These are phyloP conservation scores for Aspergillus bombycis DNA, from an alignment of 2,329 filamentous ascomycete species.

Conservation along the genomic window DNA sequence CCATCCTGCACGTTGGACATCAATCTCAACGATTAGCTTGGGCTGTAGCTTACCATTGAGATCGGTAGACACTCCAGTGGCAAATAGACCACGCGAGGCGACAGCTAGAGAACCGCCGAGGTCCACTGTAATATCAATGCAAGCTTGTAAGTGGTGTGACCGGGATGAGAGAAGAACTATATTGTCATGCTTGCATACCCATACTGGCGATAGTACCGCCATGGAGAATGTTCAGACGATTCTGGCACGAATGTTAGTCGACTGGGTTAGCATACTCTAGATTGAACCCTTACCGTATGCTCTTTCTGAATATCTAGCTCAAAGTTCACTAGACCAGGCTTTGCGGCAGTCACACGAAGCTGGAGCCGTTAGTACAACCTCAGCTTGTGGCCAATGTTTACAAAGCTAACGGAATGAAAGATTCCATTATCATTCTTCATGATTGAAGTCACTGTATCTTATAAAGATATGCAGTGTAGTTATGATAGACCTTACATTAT, in stretches of 20 bases:
- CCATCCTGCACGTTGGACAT: neutral
- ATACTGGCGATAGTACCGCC: constrained; percentile 68
- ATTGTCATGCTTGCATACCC: constrained; percentile 37
- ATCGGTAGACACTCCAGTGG: constrained; percentile 69
- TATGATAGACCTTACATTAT: constrained; percentile 40
- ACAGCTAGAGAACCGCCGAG: constrained; percentile 68
- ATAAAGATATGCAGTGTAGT: neutral
- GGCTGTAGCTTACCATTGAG: constrained; percentile 53
- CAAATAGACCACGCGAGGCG: constrained; percentile 65
- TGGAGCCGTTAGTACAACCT: constrained; percentile 31
- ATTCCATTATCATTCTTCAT: neutral
- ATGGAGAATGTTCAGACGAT: constrained; percentile 67
- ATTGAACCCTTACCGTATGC: constrained; percentile 58
- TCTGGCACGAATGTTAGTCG: constrained; percentile 46
- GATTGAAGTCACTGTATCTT: neutral
- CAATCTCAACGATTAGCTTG: neutral
- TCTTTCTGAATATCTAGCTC: constrained; percentile 67
- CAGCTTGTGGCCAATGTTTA: constrained; percentile 1
- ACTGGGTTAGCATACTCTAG: neutral
- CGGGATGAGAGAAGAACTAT: neutral
- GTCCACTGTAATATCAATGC: constrained; percentile 52
- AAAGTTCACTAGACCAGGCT: constrained; percentile 65
- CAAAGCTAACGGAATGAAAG: neutral
- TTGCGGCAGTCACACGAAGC: constrained; percentile 64
- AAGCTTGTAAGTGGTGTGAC: neutral